Evolutionary conservation across 2,329 filamentous ascomycete genomes (phyloP).

Genomic region (Aspergillus versicolor): DNA sequence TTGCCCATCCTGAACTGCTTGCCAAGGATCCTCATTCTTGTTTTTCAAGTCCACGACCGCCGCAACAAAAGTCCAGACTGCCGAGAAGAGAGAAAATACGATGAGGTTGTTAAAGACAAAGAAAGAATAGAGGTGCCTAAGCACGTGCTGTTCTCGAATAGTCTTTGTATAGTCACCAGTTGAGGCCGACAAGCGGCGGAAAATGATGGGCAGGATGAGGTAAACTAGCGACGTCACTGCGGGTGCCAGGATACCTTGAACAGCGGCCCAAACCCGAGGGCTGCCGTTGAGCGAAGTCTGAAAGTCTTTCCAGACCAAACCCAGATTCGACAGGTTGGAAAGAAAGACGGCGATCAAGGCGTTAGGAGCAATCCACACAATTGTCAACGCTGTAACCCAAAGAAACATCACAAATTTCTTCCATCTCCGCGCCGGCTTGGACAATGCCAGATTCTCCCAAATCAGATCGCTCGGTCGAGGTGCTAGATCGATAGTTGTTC

Average conservation of each 20-base stretch:
- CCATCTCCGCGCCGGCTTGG: slow-evolving; percentile 66
- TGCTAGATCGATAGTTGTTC: slow-evolving; percentile 74
- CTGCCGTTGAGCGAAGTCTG: slow-evolving; percentile 61
- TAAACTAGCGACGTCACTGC: slow-evolving; percentile 86
- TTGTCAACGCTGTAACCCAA: slow-evolving; percentile 77
- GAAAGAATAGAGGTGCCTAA: slow-evolving; percentile 87
- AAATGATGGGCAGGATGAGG: slow-evolving; percentile 82
- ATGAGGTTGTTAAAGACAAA: slow-evolving; percentile 97
- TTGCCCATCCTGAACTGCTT: slow-evolving; percentile 64
- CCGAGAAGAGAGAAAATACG: slow-evolving; percentile 88
- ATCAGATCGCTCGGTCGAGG: slow-evolving; percentile 89
- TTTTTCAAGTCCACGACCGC: slow-evolving; percentile 61
- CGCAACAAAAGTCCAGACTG: slow-evolving; percentile 71
- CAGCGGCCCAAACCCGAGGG: slow-evolving; percentile 72
- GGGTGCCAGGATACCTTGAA: slow-evolving; percentile 89
- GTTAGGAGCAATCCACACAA: slow-evolving; percentile 89
- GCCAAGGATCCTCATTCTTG: slow-evolving; percentile 62
- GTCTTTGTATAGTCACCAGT: slow-evolving; percentile 91
- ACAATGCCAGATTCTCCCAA: slow-evolving; percentile 86
- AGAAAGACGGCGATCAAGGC: slow-evolving; percentile 92
- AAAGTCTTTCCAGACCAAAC: slow-evolving; percentile 76
- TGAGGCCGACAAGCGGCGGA: slow-evolving; percentile 78
- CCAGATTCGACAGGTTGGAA: slow-evolving; percentile 79
- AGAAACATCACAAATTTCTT: slow-evolving; percentile 76
- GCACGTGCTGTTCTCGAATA: slow-evolving; percentile 84